Conservation (phyloP, 257 asterid genomes). For the Nicotiana knightiana region DNA sequence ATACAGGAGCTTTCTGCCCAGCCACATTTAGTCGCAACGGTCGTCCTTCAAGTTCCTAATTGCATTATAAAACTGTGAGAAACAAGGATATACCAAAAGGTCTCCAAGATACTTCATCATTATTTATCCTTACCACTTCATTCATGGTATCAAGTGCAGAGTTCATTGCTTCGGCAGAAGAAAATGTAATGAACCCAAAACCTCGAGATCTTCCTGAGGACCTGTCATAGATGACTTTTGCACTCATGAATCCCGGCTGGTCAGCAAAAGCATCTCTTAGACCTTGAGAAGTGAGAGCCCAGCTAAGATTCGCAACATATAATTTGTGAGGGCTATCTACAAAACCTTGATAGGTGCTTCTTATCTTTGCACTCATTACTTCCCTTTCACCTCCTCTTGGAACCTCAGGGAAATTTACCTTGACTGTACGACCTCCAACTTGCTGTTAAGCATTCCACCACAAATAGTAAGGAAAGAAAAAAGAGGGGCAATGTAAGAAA, state of each 20-base stretch:
- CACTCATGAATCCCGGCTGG: slow-evolving; percentile 70
- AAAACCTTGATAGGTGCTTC: slow-evolving; percentile 62
- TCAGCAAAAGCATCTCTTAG: slow-evolving; percentile 62
- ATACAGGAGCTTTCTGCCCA: slow-evolving; percentile 31
- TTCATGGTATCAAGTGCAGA: slow-evolving; percentile 64
- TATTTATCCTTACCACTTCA: slow-evolving; percentile 56
- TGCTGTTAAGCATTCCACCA: slow-evolving; percentile 31
- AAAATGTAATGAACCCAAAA: slow-evolving; percentile 75
- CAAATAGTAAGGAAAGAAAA: background rate
- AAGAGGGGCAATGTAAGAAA: background rate
- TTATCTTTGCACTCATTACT: slow-evolving; percentile 55
- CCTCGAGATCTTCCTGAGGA: slow-evolving; percentile 81
- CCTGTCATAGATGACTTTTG: slow-evolving; percentile 70
- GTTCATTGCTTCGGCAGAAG: slow-evolving; percentile 56
- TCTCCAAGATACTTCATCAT: background rate
- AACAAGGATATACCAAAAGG: background rate
- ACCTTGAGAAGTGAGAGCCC: slow-evolving; percentile 74
- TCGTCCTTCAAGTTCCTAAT: slow-evolving; percentile 80
- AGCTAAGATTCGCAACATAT: slow-evolving; percentile 79
- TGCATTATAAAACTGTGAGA: slow-evolving; percentile 1
- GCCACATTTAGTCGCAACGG: slow-evolving; percentile 65
- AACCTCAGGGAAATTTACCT: slow-evolving; percentile 93
- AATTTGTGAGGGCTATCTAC: slow-evolving; percentile 73
- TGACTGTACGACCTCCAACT: slow-evolving; percentile 82
- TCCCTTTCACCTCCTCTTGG: slow-evolving; percentile 93